Evolutionary conservation across 139 green algal species (phyloP).

Genomic region (Chlorokybus atmophyticus): DNA sequence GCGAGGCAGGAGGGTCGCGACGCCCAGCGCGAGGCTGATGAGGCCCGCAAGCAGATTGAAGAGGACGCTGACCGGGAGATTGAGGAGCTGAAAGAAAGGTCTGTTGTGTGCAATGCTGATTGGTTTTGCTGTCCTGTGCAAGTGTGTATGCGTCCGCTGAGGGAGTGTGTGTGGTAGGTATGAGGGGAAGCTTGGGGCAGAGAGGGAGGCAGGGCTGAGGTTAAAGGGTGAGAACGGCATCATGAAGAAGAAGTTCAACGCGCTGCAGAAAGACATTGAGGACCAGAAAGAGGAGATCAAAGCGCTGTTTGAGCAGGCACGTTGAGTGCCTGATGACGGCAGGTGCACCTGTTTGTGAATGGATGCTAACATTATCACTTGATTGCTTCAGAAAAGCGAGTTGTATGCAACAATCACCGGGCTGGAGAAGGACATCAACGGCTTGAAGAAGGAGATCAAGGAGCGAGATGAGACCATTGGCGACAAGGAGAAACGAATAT

Average conservation of each 20-base stretch:
- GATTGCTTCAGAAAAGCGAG: slow-evolving; percentile 65
- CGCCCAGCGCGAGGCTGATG: slow-evolving; percentile 27
- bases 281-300: slow-evolving; percentile 65
- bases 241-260: slow-evolving; percentile 85
- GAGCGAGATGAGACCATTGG: slow-evolving; percentile 78
- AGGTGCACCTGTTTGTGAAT: no score
- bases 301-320: slow-evolving; percentile 57
- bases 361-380: no score
- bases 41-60: slow-evolving; percentile 76
- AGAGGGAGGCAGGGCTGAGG: slow-evolving; percentile 51
- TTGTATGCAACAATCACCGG: slow-evolving; percentile 36
- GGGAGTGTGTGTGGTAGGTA: slow-evolving; percentile 9
- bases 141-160: no score
- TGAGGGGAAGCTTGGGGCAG: slow-evolving; percentile 31
- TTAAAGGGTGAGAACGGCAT: slow-evolving; percentile 88
- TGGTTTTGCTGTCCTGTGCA: no score
- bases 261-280: slow-evolving; percentile 64
- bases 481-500: slow-evolving; percentile 85
- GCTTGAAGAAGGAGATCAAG: slow-evolving; percentile 64
- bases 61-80: slow-evolving; percentile 80
- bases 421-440: slow-evolving; percentile 70
- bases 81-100: slow-evolving; percentile 67
- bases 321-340: no score
- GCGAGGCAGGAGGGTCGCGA: slow-evolving; percentile 42
- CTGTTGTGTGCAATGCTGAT: background rate